Conservation (phyloP, 164 flowering plant species). For the Euptelea pleiosperma region DNA sequence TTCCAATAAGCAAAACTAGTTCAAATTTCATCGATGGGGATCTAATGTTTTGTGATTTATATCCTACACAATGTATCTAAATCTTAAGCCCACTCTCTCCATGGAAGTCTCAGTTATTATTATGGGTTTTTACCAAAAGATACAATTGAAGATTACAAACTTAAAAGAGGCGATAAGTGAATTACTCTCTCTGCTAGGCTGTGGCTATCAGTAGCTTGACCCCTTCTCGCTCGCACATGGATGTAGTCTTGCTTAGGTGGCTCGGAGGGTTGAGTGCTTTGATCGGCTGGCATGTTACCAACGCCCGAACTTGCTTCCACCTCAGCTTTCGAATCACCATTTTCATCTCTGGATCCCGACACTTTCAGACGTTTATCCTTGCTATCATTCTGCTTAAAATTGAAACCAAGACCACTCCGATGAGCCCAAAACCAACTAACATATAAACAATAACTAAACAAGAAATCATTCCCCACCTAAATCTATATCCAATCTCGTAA, state of each 20-base stretch:
- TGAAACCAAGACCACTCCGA: background rate
- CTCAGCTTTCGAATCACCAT: constrained; percentile 51
- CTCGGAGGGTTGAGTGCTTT: constrained; percentile 45
- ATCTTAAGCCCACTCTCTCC: background rate
- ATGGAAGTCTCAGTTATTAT: background rate
- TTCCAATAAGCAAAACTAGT: constrained; percentile 6
- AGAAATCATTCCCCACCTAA: too few relatives aligned
- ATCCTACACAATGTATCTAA: background rate
- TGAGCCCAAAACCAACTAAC: too few relatives aligned
- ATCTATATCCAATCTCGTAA: background rate
- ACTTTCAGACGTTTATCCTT: constrained; percentile 48
- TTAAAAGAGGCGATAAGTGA: constrained; percentile 1
- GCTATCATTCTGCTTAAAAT: constrained; percentile 37
- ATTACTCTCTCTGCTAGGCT: constrained; percentile 95
- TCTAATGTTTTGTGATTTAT: background rate
- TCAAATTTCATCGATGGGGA: background rate
- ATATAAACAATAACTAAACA: too few relatives aligned
- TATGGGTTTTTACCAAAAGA: background rate
- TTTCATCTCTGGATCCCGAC: constrained; percentile 41
- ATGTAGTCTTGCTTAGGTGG: constrained; percentile 80
- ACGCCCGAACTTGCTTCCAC: constrained; percentile 49
- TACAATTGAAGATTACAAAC: background rate
- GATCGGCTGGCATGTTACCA: constrained; percentile 41
- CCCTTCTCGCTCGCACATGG: constrained; percentile 95
- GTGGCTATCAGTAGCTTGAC: constrained; percentile 99